Conservation (phyloP, 768 basidiomycete species). For the Kwoniella newhampshirensis region DNA sequence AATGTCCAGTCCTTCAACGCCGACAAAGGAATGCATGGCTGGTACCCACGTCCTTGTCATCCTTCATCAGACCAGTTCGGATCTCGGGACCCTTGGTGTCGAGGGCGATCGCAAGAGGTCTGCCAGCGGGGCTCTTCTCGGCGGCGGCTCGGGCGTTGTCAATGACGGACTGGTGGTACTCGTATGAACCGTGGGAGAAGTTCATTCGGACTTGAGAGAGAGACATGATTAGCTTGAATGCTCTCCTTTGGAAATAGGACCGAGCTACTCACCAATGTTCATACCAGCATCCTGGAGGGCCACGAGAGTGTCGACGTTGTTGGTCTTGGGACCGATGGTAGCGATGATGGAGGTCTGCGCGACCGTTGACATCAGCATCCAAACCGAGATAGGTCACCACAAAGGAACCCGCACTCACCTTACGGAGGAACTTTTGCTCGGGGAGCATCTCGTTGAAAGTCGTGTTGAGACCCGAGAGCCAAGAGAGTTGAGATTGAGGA, state of each 20-base stretch:
- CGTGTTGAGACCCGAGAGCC: slow-evolving; percentile 81
- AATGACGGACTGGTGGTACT: slow-evolving; percentile 98
- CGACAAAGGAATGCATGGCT: not conserved
- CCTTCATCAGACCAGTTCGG: slow-evolving; percentile 88
- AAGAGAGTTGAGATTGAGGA: slow-evolving; percentile 70
- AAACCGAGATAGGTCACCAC: slow-evolving; percentile 16
- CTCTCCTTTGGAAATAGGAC: not conserved
- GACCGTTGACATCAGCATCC: slow-evolving; percentile 1
- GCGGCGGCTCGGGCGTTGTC: slow-evolving; percentile 92
- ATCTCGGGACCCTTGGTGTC: slow-evolving; percentile 99
- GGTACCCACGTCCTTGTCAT: slow-evolving; percentile 73
- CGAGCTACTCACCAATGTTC: slow-evolving; percentile 77
- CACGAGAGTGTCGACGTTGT: slow-evolving; percentile 80
- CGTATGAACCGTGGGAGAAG: slow-evolving; percentile 98
- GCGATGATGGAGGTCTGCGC: slow-evolving; percentile 92
- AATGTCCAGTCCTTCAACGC: not conserved
- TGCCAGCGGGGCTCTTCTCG: slow-evolving; percentile 67
- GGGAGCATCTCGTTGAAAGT: slow-evolving; percentile 70
- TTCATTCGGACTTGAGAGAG: slow-evolving; percentile 88
- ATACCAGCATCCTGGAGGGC: slow-evolving; percentile 87
- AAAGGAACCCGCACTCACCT: slow-evolving; percentile 62
- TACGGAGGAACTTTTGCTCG: slow-evolving; percentile 81
- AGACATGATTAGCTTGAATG: not conserved
- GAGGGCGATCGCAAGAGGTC: slow-evolving; percentile 94
- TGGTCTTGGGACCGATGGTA: slow-evolving; percentile 98